Evolutionary conservation across 495 filamentous ascomycete genomes (phyloP).

Genomic region (Haplographium delicatum): DNA sequence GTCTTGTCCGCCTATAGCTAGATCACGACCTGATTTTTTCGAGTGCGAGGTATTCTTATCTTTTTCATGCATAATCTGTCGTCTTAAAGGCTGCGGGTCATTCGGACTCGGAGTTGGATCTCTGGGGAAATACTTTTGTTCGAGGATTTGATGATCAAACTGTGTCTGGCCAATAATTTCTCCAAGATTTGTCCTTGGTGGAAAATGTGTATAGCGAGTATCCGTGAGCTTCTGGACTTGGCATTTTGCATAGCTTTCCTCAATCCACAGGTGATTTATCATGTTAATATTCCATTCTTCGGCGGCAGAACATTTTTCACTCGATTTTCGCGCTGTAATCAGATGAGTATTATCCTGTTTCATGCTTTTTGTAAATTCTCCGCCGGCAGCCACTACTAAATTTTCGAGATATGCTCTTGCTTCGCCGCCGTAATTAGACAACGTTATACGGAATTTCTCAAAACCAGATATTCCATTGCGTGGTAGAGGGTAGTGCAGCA

Average conservation of each 20-base stretch:
- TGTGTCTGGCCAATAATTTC: slow-evolving; percentile 85
- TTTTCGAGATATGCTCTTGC: slow-evolving; percentile 92
- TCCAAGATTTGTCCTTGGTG: slow-evolving; percentile 79
- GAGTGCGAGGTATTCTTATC: slow-evolving; percentile 16
- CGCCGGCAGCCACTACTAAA: slow-evolving; percentile 75
- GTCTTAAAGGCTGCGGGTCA: slow-evolving; percentile 12
- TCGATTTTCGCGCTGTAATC: slow-evolving; percentile 78
- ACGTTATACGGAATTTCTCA: slow-evolving; percentile 65
- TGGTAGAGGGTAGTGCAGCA: slow-evolving; percentile 87
- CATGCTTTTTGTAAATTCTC: slow-evolving; percentile 85
- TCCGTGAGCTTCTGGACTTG: slow-evolving; percentile 60
- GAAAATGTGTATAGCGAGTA: slow-evolving; percentile 74
- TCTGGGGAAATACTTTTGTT: slow-evolving; percentile 48
- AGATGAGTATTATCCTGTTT: slow-evolving; percentile 92
- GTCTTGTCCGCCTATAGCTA: slow-evolving; percentile 11
- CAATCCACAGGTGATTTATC: slow-evolving; percentile 94
- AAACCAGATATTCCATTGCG: slow-evolving; percentile 74
- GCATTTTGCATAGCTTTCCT: slow-evolving; percentile 93
- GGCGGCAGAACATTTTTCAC: slow-evolving; percentile 89
- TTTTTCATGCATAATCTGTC: slow-evolving; percentile 24
- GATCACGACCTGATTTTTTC: slow-evolving; percentile 7
- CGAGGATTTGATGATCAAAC: slow-evolving; percentile 50
- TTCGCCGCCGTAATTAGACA: slow-evolving; percentile 96
- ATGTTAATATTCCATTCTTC: slow-evolving; percentile 87
- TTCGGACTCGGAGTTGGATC: slow-evolving; percentile 23